Conservation (phyloP, 768 basidiomycete genomes). For the Chalciporus piperatus region DNA sequence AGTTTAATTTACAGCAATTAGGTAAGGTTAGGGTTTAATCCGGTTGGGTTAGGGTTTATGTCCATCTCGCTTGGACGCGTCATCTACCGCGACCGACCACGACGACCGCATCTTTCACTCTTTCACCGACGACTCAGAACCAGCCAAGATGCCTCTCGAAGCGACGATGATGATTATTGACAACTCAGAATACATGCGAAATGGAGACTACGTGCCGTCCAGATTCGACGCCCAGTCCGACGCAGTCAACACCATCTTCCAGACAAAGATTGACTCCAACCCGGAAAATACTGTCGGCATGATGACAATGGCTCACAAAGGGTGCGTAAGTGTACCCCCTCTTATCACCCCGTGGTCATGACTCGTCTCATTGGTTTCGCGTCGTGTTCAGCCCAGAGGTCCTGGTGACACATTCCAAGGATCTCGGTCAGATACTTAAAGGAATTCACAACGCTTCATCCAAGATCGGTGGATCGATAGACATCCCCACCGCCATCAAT, state of each 20-base stretch:
- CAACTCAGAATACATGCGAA: constrained; percentile 97
- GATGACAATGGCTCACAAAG: constrained; percentile 98
- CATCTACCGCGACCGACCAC: constrained; percentile 16
- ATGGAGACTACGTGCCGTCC: constrained; percentile 85
- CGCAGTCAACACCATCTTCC: constrained; percentile 86
- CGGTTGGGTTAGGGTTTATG: constrained; percentile 18
- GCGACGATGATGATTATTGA: constrained; percentile 97
- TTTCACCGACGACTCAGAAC: neutral
- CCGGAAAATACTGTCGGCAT: constrained; percentile 97
- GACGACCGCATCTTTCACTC: constrained; percentile 4
- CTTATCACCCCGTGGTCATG: neutral
- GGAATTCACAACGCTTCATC: constrained; percentile 69
- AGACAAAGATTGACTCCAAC: constrained; percentile 92
- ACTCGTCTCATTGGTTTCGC: neutral
- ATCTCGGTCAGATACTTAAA: constrained; percentile 86
- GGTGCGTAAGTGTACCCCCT: constrained; percentile 47
- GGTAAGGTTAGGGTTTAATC: constrained; percentile 11
- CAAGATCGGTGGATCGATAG: constrained; percentile 77
- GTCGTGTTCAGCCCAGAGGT: constrained; percentile 74
- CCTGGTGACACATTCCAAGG: constrained; percentile 92
- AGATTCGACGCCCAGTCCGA: constrained; percentile 91
- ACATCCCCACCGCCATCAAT: constrained; percentile 87
- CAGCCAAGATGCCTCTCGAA: constrained; percentile 84
- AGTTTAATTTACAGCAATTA: too few relatives aligned
- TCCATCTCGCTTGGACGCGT: constrained; percentile 21